These are phyloP conservation scores for Cadophora gregata DNA, from an alignment of 2,329 filamentous ascomycete genomes.

Conservation along the genomic window DNA sequence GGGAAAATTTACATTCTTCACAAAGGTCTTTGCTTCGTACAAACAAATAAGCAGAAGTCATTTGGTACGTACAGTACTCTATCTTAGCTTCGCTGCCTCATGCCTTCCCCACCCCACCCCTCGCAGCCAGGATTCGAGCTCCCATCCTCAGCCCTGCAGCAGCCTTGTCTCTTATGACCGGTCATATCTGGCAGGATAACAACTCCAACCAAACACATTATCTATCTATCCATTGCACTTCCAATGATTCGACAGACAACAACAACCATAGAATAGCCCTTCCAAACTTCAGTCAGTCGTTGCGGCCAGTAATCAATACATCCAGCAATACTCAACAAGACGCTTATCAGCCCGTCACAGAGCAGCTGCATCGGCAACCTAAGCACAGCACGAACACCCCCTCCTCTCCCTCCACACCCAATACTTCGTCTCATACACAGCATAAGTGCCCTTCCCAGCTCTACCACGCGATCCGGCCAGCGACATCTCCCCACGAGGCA, in stretches of 20 bases:
- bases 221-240: too few species aligned
- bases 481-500: constrained; percentile 12
- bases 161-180: not conserved
- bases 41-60: too few species aligned
- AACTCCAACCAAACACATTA: not conserved
- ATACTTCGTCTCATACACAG: not conserved
- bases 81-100: not conserved
- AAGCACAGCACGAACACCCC: not conserved
- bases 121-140: too few species aligned
- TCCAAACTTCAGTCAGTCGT: not conserved
- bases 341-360: not conserved
- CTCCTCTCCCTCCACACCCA: not conserved
- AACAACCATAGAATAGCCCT: not conserved
- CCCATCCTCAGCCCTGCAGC: not conserved
- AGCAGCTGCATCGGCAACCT: not conserved
- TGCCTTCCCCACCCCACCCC: not conserved
- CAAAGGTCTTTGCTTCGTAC: too few species aligned
- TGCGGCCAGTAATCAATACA: not conserved
- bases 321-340: not conserved
- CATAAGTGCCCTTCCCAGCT: not conserved
- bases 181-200: not conserved
- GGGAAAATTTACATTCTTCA: too few species aligned
- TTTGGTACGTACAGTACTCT: too few species aligned
- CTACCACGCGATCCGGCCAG: not conserved
- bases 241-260: not conserved